Percentiles rank a stretch among this genome's conserved stretches.
These are phyloP conservation scores for Ascochyta fabae DNA, from an alignment of 2,329 filamentous ascomycete species.

Conservation along the genomic window DNA sequence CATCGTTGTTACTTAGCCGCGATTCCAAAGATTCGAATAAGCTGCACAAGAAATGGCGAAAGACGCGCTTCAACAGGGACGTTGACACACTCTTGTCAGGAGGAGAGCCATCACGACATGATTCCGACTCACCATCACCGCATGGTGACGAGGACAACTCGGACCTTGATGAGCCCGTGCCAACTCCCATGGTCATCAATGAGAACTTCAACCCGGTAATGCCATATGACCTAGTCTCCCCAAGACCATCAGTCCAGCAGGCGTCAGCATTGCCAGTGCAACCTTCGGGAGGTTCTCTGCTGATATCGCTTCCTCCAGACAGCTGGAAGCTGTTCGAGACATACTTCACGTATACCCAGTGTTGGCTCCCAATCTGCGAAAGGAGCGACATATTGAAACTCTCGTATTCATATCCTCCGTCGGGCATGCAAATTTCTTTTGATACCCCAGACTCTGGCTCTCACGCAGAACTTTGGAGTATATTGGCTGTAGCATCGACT, in stretches of 20 bases:
- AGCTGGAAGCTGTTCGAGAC: conserved; percentile 70
- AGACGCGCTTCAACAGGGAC: conserved; percentile 66
- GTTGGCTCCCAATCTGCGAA: conserved; percentile 77
- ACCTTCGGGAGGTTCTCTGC: not conserved
- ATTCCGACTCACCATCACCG: conserved; percentile 25
- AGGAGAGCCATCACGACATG: conserved; percentile 41
- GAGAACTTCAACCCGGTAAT: conserved; percentile 6
- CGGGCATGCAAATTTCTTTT: conserved; percentile 45
- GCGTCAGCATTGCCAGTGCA: not conserved
- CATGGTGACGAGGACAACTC: conserved; percentile 39
- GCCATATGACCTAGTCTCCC: conserved; percentile 13
- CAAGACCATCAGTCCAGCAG: not conserved
- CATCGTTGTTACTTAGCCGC: conserved; percentile 60
- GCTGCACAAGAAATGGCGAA: conserved; percentile 68
- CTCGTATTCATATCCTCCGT: conserved; percentile 61
- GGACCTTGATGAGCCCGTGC: conserved; percentile 24
- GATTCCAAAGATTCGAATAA: conserved; percentile 61
- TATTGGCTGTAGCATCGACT: conserved; percentile 51
- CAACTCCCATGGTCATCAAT: conserved; percentile 7
- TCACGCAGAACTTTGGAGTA: conserved; percentile 55
- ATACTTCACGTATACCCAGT: conserved; percentile 77
- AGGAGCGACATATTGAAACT: conserved; percentile 67
- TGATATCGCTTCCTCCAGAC: conserved; percentile 55
- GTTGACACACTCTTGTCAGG: conserved; percentile 68
- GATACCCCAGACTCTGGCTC: conserved; percentile 39